phyloP scores from a whole-genome alignment of 225 moss, liverwort and hornwort genomes.

The Asterella californica region DNA sequence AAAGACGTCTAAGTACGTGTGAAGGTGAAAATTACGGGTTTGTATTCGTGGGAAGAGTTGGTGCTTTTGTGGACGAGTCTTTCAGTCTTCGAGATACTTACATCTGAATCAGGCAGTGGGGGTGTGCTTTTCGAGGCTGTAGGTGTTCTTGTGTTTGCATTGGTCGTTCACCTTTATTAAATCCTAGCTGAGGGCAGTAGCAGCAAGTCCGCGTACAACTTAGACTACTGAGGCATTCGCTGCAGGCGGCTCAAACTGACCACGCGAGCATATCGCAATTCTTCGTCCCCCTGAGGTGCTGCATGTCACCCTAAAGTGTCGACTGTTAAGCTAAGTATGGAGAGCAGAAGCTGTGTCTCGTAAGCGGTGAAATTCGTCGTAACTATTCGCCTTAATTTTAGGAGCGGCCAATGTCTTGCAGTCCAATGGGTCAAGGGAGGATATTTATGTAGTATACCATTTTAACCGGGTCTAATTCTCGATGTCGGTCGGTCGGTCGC shows the following conservation, averaged over 20 bases:
- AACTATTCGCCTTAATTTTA: background rate
- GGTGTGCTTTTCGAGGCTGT: background rate
- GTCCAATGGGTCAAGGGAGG: background rate
- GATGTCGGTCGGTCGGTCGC: background rate
- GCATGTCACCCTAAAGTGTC: too few species aligned
- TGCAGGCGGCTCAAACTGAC: background rate
- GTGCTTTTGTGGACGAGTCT: too few species aligned
- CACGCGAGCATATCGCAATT: background rate
- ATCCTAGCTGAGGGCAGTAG: background rate
- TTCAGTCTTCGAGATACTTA: background rate
- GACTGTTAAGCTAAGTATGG: background rate
- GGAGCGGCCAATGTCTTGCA: background rate
- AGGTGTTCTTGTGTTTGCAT: background rate
- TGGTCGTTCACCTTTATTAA: background rate
- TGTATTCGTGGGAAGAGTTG: too few species aligned
- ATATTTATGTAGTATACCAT: background rate
- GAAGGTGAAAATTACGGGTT: too few species aligned
- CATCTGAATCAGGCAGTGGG: background rate
- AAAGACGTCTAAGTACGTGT: background rate
- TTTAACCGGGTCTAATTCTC: background rate
- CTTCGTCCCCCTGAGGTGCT: background rate
- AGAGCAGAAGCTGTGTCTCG: background rate
- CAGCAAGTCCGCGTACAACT: background rate
- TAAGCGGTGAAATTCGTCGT: background rate
- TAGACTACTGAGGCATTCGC: background rate